Evolutionary conservation across 169 alveolate species (phyloP).

Genomic region (Plasmodium malariae): DNA sequence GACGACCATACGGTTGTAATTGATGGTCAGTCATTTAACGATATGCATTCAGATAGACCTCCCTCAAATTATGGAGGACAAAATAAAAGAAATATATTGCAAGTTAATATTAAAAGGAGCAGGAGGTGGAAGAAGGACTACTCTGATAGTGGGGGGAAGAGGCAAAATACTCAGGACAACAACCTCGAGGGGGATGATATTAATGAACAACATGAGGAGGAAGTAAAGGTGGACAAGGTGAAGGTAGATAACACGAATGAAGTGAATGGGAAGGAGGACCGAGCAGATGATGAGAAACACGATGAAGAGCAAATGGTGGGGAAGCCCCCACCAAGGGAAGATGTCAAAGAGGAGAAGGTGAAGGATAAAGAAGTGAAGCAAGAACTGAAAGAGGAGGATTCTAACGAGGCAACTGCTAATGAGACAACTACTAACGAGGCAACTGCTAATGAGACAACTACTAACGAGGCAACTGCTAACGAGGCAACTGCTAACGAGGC

Average conservation of each 20-base stretch:
- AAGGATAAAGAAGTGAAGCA: background rate
- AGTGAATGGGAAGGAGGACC: background rate
- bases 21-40: too few relatives aligned
- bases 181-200: background rate
- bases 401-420: background rate
- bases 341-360: background rate
- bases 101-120: constrained; percentile 17
- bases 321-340: background rate
- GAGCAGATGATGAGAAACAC: background rate
- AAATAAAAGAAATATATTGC: constrained; percentile 13
- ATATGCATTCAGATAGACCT: background rate
- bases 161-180: background rate
- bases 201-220: background rate
- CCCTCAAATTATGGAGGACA: background rate
- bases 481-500: too few relatives aligned
- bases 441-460: too few relatives aligned
- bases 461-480: too few relatives aligned
- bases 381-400: background rate
- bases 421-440: too few relatives aligned
- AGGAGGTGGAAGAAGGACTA: background rate
- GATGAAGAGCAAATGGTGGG: background rate
- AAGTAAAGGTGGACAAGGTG: background rate
- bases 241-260: background rate
- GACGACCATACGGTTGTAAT: too few relatives aligned
- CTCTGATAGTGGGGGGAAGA: background rate